Base-by-base conservation (phyloP, 208 protist species). In the Trypanosoma boissoni region DNA sequence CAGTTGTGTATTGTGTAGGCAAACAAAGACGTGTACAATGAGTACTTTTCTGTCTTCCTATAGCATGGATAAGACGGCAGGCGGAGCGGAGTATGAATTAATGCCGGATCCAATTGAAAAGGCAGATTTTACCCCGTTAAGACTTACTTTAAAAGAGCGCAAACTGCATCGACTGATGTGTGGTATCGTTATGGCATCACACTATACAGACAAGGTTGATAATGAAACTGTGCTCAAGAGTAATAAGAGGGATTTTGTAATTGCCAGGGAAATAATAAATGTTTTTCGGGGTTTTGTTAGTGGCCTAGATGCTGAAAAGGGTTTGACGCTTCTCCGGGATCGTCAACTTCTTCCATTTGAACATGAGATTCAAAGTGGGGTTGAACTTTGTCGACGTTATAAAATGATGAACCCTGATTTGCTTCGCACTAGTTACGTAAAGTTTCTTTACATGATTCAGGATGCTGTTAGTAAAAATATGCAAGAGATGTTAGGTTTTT, bases 361-460 rank as follows among this genome's bases (percentile, higher is more conserved):
- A 69, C 56, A 64, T 14, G 74, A 88, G 26, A 88, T 96, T 37
- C 66, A 70, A 26, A 58, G 72, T 16, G 74, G 85, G 0, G 74
- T 96, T 52, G 89, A 96, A 73, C 77, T 89, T 46, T 93, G 72
- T 51, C 67, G 94, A 34, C 78, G 94, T 36, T 95, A 96, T 60
- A 97, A 97, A 64, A 96, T 97, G 50, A 97, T 97, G 91, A 97
- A 97, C 69, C 91, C 91, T 1, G 94, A 97, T 64, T 71, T 94
- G 70, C 83, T 97, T 63, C 86, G 94, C 41, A 90, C 78, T 34
- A 87, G 94, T 59, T 97, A 97, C 60, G 90, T 91, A 24, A 97
- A 97, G 72, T 91, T 97, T 27, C 72, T 97, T 24, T 96, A 92
- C 64, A 89, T 95, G 81, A 73, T 96, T 49, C 89, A 95, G 56